Conservation (phyloP, 1,139 yeast genomes). For the Taphrina pruni region DNA sequence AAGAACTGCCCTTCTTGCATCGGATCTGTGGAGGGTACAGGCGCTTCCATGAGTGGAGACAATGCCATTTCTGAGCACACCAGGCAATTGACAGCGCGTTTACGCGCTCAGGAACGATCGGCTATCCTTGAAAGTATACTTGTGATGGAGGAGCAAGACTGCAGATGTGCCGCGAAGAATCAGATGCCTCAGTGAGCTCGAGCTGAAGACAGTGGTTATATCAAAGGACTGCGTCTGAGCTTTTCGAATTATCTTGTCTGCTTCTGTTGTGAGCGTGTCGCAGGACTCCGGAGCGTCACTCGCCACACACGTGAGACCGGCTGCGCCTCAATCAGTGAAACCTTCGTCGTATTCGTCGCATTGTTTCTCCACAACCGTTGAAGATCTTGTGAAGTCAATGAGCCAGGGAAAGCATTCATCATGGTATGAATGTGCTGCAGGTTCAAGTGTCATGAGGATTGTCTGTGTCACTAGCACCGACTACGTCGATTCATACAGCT, state of each 20-base stretch:
- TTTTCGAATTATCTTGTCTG: not conserved
- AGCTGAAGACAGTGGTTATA: not conserved
- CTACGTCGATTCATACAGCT: too few species aligned
- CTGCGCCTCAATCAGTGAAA: not conserved
- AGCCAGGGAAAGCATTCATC: too few species aligned
- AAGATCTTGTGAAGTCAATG: too few species aligned
- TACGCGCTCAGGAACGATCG: not conserved
- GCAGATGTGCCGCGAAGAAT: too few species aligned
- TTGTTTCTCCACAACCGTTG: not conserved
- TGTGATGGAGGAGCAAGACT: too few species aligned
- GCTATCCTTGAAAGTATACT: not conserved
- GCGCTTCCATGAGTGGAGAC: constrained; percentile 33
- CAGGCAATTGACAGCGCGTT: constrained; percentile 2
- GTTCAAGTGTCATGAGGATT: too few species aligned
- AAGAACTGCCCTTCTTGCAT: constrained; percentile 28
- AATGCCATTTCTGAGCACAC: constrained; percentile 15
- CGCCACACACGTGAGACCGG: constrained; percentile 9
- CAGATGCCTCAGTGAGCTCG: too few species aligned
- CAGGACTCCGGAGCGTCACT: constrained; percentile 7
- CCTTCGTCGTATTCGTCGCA: not conserved
- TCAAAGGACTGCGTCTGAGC: not conserved
- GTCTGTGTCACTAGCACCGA: too few species aligned
- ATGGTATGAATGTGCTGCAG: too few species aligned
- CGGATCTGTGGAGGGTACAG: constrained; percentile 12
- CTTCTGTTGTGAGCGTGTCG: constrained; percentile 6